phyloP scores from a whole-genome alignment of 371 early-diverging fungal genomes.

The Basidiobolus meristosporus region DNA sequence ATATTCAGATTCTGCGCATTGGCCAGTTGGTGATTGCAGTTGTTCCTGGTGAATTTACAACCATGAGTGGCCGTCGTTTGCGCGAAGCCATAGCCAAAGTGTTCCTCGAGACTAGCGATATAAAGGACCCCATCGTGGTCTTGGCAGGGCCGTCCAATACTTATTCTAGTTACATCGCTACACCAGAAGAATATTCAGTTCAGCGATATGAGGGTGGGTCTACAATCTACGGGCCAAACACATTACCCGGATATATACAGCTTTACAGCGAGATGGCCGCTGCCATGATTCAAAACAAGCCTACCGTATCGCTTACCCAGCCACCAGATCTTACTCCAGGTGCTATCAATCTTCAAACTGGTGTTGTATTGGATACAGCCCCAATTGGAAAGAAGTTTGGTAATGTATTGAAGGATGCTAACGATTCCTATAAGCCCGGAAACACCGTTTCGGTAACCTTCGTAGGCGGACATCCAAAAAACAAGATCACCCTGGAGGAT shows the following conservation, averaged over 20 bases:
- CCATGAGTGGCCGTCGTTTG: constrained; percentile 38
- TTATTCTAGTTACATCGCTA: constrained; percentile 31
- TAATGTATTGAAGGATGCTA: constrained; percentile 15
- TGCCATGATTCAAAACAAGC: constrained; percentile 14
- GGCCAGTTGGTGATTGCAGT: constrained; percentile 30
- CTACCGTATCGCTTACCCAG: constrained; percentile 4
- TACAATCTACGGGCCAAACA: constrained; percentile 40
- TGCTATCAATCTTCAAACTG: constrained; percentile 15
- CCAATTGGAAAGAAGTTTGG: constrained; percentile 22
- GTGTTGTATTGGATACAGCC: constrained; percentile 24
- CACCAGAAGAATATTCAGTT: constrained; percentile 38
- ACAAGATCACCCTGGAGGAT: constrained; percentile 15
- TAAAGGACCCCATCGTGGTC: constrained; percentile 20
- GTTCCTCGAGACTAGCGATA: constrained; percentile 18
- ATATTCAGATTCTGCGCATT: constrained; percentile 23
- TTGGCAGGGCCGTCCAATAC: constrained; percentile 23
- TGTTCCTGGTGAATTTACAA: constrained; percentile 37
- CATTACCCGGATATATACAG: constrained; percentile 28
- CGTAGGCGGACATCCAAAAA: constrained; percentile 38
- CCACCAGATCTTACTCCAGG: constrained; percentile 12
- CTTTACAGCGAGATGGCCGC: constrained; percentile 20
- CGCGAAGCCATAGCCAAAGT: constrained; percentile 15
- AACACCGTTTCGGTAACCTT: constrained; percentile 16
- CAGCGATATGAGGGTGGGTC: constrained; percentile 49
- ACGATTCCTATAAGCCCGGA: constrained; percentile 4